Evolutionary conservation across 73 alveolate species (phyloP), one percentile per base, ranked within the genome.

Genomic region (Symbiodinium natans): DNA sequence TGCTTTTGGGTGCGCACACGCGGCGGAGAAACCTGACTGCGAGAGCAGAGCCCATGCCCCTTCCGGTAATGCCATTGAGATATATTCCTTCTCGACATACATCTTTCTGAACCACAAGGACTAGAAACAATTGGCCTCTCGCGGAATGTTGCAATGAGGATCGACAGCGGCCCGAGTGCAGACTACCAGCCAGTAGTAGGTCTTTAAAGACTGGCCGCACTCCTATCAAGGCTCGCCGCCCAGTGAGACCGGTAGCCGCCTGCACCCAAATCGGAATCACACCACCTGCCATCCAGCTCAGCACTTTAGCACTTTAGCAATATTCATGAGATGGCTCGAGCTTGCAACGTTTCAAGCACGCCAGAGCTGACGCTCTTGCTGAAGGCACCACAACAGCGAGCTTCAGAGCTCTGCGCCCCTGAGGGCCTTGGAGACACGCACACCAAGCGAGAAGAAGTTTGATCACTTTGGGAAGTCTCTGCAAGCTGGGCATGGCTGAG

Each of bases 361-460:
- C 10, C 36, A 11, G 77, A 34, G 43, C 84, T 42, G 41, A 41
- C 97, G 97, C 88, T 90, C 46, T 85, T 84, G 41, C 88, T 90
- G 97, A 90, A 90, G 56, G 97, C 97, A 63, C 77, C 77, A 41
- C 97, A 90, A 88, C 97, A 90, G 2, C 97, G 97, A 43, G 97
- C 97, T 71, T 88, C 95, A 15, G 97, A 90, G 48, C 97, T 71
- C 39, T 38, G 59, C 11, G 85, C 95, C 29, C 48, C 75, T 1
- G 87, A 56, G 41, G 71, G 33, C 92, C 92, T 83, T 43, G 63
- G 25, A 56, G 27, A 40, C 29, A 83, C 71, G 46, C 38, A 83
- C 25, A 21, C 27, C n/a, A n/a, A n/a, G n/a, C n/a, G n/a, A n/a
- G n/a, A n/a, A n/a, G n/a, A n/a, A n/a, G n/a, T n/a, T n/a, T n/a